Conservation (phyloP, 164 flowering plant species). For the Piper betle region DNA sequence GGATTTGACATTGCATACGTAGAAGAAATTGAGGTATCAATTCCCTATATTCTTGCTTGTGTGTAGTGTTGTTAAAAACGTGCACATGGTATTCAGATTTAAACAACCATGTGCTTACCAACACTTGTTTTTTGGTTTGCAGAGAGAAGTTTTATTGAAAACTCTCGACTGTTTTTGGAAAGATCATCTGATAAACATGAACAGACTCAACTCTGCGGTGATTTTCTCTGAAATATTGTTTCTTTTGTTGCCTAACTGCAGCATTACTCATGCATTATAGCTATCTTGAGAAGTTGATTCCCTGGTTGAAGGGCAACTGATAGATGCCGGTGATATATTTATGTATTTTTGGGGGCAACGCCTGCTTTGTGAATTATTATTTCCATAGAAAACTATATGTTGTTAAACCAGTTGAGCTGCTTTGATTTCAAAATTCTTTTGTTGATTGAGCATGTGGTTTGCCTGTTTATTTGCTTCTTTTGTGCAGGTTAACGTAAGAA, state of each 20-base stretch:
- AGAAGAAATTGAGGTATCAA: constrained; percentile 76
- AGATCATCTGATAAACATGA: constrained; percentile 95
- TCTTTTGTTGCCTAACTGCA: not conserved
- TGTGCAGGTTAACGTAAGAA: constrained; percentile 82
- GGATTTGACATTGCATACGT: constrained; percentile 54
- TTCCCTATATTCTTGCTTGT: not conserved
- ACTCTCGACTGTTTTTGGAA: constrained; percentile 95
- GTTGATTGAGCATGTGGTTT: not conserved
- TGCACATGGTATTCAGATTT: too few species aligned
- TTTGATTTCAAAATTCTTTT: not conserved
- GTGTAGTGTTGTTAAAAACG: not conserved
- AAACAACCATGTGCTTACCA: not conserved
- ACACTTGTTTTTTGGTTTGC: constrained; percentile 7
- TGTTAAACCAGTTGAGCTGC: too few species aligned
- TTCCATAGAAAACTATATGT: too few species aligned
- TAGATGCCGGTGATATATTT: too few species aligned
- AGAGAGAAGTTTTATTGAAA: constrained; percentile 77
- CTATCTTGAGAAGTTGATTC: too few species aligned
- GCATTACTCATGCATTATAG: too few species aligned
- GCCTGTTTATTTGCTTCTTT: not conserved
- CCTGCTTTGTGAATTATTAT: too few species aligned
- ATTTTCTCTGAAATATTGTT: not conserved
- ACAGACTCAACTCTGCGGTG: constrained; percentile 93
- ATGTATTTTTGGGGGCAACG: too few species aligned
- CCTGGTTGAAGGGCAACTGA: too few species aligned